Evolutionary conservation across 306 rosid species (phyloP), one percentile per base, ranked within the genome.

Genomic region (Pterocarpus santalinus): DNA sequence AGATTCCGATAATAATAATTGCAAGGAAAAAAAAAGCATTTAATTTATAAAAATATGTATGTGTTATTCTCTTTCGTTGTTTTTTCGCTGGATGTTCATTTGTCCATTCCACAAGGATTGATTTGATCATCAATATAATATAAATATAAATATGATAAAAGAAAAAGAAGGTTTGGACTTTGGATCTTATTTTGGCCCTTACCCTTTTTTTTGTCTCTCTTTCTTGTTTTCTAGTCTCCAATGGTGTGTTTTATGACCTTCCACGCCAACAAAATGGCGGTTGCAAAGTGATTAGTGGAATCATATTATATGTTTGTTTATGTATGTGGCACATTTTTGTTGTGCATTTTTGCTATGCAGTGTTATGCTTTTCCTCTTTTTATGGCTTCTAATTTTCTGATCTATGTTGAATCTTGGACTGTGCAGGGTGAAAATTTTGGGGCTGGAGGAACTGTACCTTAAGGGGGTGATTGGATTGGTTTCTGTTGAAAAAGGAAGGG

Each of bases 401-500:
- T 87, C 73, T 49, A 75, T 8, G 65, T 84, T 83, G 81, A 73
- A 65, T 84, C 70, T 82, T 72, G 84, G 72, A 83, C 78, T 73
- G 78, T 83, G 81, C 87, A 85, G 88, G 87, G 85, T 69, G 16
- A 67, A 82, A 60, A 75, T 66, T 41, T 47, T 79, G 79, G 60
- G 52, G 79, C 30, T 46, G 72, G 73, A 38, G 68, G 44, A 58
- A 81, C 67, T 72, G 82, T 65, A 32, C 67, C 15, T 30, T 74
- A 80, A 83, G 62, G 46, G 66, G 88, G 65, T 85, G 88, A 84
- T 83, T 86, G 80, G 83, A 79, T 90, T 81, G 76, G 60, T 87
- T 76, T 82, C 84, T 81, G 83, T 81, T 65, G 90, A 82, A 83
- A 55, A 41, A 62, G 81, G 60, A 77, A 73, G 34, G 66, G 71